Base-by-base conservation (phyloP, 2,329 filamentous ascomycete genomes). In the Trichoderma sp. region DNA sequence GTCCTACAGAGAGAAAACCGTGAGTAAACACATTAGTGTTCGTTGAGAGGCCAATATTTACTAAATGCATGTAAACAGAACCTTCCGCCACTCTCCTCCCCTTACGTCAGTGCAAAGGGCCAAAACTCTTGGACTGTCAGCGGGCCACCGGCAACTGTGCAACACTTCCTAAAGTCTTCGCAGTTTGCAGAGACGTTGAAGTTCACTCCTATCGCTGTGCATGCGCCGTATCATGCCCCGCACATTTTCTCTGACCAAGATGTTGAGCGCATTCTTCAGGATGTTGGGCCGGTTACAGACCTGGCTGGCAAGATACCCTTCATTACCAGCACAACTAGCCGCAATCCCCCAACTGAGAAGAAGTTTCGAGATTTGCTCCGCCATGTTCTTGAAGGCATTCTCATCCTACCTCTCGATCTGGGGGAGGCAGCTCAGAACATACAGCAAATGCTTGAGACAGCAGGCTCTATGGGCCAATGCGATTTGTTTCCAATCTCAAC, bases 31-130 rank as follows among this genome's bases (percentile, higher is more conserved):
- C 5, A 7, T 6, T n/a, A n/a, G 17, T 34, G 4, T 19, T 37
- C 15, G 0, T 5, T n/a, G 1, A 27, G 7, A 19, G 25, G 5
- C 9, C 15, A 52, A 52, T 27, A 17, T 6, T 13, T n/a, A 19
- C 59, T 35, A 29, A 39, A 1, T 19, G 19, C n/a, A 9, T 13
- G 42, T 22, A 48, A 58, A 27, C 22, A 56, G 67, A 65, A 66
- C 17, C 32, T 56, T 5, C 34, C 60, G 17, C 59, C 32, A 9
- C 17, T 58, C 2, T 68, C 67, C 13, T 48, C 52, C 13, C 67
- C 67, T 1, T 68, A 68, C n/a, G 42, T 68, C 15, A 68, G 67
- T 15, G 67, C 67, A 10, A 52, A 39, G 27, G 64, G 64, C 19
- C 64, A 59, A 19, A 39, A 58, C 10, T 57, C 60, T 32, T 54